Evolutionary conservation across 2,329 filamentous ascomycete species (phyloP), one percentile per base, ranked within the genome.

Genomic region (Canariomyces notabilis): DNA sequence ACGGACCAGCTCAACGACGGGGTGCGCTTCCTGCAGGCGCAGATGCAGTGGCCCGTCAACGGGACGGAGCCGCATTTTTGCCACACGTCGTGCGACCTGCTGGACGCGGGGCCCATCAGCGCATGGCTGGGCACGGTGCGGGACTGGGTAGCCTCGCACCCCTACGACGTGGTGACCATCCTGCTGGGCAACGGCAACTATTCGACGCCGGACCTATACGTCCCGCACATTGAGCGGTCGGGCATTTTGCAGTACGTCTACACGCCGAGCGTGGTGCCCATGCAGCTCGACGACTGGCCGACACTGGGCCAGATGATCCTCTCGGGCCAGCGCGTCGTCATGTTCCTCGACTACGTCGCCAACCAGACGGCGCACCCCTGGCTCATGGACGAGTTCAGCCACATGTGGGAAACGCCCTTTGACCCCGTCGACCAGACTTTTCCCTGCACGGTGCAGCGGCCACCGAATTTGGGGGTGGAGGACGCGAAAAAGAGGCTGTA

Each of bases 381-480:
- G 80, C 76, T 95, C 34, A 73, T 95, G 33, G 87, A 95, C 64
- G 76, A 96, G 66, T 96, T 95, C 69, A 79, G 78, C 5, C 86
- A 95, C 61, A 77, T 94, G 68, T 95, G 87, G 87, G 88, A 96
- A 69, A 91, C 89, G 1, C 87, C 87, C 0, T 96, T 95, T 62
- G 87, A 89, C 43, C 89, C 80, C 3, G 60, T 65, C 14, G 64
- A 80, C 60, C 67, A 67, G 39, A 63, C 65, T 1, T 95, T 95
- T 63, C 89, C 89, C 0, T 96, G 90, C 68, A 82, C 71, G 0
- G 74, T 83, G 31, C 80, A 95, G 61, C 82, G 90, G 0, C 89
- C 90, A 0, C 87, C 87, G 0, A 70, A 77, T 35, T 69, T 94
- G 47, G 59, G 68, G 2, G 59, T 63, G 0, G 66, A 74, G 2